A percentile compares a stretch with the other conserved stretches of the same genome.
Conservation (phyloP, 106 monocot genomes). For the Posidonia australis region DNA sequence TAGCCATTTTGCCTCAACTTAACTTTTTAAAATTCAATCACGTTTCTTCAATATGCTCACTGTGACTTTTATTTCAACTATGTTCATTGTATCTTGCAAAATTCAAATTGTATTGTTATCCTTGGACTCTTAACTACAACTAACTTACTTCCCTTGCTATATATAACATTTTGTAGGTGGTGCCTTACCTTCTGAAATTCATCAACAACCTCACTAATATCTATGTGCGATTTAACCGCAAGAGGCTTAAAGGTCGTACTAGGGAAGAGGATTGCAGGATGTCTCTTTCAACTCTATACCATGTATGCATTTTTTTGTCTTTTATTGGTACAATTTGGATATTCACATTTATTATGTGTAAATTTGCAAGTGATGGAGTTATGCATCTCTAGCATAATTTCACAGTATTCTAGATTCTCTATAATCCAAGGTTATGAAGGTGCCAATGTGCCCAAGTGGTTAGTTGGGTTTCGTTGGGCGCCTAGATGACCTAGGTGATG, state of each 20-base stretch:
- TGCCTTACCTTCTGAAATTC: slow-evolving; percentile 89
- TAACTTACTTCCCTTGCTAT: not conserved
- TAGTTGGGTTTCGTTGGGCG: too few species aligned
- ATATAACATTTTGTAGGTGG: slow-evolving; percentile 43
- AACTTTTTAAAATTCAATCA: too few species aligned
- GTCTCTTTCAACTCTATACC: slow-evolving; percentile 89
- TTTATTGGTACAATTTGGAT: not conserved
- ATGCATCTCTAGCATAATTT: not conserved
- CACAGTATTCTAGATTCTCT: too few species aligned
- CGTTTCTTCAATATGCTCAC: too few species aligned
- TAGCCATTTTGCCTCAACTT: too few species aligned
- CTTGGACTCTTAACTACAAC: too few species aligned
- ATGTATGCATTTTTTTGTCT: slow-evolving; percentile 37
- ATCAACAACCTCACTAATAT: slow-evolving; percentile 96
- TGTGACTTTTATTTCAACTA: too few species aligned
- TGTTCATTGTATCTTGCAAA: too few species aligned
- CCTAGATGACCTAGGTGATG: too few species aligned
- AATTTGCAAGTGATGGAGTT: not conserved
- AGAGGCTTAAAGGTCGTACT: slow-evolving; percentile 91
- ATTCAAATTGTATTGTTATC: too few species aligned
- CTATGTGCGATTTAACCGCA: slow-evolving; percentile 96
- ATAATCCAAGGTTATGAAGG: too few species aligned
- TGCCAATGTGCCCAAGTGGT: too few species aligned
- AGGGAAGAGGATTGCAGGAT: slow-evolving; percentile 89
- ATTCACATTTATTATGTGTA: not conserved